These are phyloP conservation scores for Penicillium sp. DNA, from an alignment of 2,329 filamentous ascomycete species.

Conservation along the genomic window DNA sequence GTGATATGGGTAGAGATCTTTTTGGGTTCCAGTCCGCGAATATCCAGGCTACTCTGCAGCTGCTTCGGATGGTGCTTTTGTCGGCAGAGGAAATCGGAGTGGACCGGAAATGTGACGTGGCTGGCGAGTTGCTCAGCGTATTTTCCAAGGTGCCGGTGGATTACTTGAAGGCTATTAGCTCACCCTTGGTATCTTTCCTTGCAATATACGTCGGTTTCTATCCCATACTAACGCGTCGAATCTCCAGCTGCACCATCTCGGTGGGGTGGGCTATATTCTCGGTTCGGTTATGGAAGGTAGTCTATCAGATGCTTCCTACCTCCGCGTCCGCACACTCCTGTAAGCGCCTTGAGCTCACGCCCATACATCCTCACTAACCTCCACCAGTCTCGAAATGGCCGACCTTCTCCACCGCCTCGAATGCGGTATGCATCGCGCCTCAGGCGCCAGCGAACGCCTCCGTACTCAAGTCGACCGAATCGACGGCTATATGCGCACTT, in stretches of 20 bases:
- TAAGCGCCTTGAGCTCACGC: slow-evolving; percentile 9
- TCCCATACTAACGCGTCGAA: not conserved
- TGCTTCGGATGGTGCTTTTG: slow-evolving; percentile 47
- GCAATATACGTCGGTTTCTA: not conserved
- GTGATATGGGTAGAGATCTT: slow-evolving; percentile 35
- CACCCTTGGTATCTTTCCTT: slow-evolving; percentile 35
- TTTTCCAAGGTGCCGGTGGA: slow-evolving; percentile 43
- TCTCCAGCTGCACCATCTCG: slow-evolving; percentile 44
- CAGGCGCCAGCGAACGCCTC: slow-evolving; percentile 39
- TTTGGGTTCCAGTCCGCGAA: slow-evolving; percentile 50
- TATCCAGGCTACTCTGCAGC: slow-evolving; percentile 46
- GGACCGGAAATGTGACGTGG: slow-evolving; percentile 45
- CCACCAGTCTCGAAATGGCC: slow-evolving; percentile 37
- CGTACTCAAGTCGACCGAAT: slow-evolving; percentile 42
- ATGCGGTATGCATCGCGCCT: slow-evolving; percentile 36
- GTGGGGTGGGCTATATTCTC: slow-evolving; percentile 48
- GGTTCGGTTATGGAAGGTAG: slow-evolving; percentile 45
- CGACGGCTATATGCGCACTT: slow-evolving; percentile 41
- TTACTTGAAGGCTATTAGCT: slow-evolving; percentile 47
- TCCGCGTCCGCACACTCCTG: slow-evolving; percentile 40
- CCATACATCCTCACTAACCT: not conserved
- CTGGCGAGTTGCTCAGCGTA: slow-evolving; percentile 41
- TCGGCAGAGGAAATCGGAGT: slow-evolving; percentile 35
- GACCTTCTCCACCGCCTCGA: slow-evolving; percentile 45
- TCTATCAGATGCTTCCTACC: slow-evolving; percentile 42